phyloP scores from a whole-genome alignment of 1,284 basidiomycete species.

The Tetrapyrgos nigripes region DNA sequence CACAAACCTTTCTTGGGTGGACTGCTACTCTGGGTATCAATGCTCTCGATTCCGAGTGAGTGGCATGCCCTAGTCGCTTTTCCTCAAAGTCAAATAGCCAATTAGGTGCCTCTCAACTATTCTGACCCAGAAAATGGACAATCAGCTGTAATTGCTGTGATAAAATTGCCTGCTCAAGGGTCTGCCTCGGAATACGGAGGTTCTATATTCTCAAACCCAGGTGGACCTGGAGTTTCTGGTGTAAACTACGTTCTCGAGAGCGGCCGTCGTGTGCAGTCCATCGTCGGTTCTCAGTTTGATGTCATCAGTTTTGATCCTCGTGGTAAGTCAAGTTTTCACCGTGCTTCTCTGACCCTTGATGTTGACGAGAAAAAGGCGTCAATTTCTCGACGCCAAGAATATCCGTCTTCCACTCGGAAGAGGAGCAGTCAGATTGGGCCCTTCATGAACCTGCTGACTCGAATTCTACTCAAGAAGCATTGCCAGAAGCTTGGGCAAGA shows the following conservation, averaged over 20 bases:
- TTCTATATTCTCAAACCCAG: slow-evolving; percentile 40
- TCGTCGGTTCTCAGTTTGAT: slow-evolving; percentile 35
- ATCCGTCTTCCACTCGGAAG: slow-evolving; percentile 37
- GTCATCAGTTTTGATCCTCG: slow-evolving; percentile 41
- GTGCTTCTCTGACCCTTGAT: background rate
- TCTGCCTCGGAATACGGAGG: slow-evolving; percentile 30
- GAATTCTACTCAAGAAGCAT: slow-evolving; percentile 27
- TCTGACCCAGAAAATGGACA: slow-evolving; percentile 23
- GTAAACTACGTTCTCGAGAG: background rate
- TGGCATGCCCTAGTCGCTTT: background rate
- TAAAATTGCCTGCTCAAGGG: slow-evolving; percentile 26
- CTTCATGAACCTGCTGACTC: background rate
- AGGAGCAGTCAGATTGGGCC: slow-evolving; percentile 38
- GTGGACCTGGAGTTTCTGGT: slow-evolving; percentile 40
- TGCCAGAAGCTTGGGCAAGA: slow-evolving; percentile 35
- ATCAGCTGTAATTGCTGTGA: slow-evolving; percentile 35
- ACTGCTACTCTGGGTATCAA: background rate
- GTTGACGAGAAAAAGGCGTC: slow-evolving; percentile 29
- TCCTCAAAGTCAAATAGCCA: background rate
- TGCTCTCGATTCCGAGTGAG: background rate
- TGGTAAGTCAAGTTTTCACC: slow-evolving; percentile 15
- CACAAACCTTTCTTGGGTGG: background rate
- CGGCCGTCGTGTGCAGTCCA: background rate
- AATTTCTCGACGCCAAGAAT: slow-evolving; percentile 39
- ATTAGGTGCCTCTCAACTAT: slow-evolving; percentile 37